A percentile compares a stretch with the other conserved stretches of the same genome.
Conservation (phyloP, 202 grass and related monocot species). For the Panicum virgatum region DNA sequence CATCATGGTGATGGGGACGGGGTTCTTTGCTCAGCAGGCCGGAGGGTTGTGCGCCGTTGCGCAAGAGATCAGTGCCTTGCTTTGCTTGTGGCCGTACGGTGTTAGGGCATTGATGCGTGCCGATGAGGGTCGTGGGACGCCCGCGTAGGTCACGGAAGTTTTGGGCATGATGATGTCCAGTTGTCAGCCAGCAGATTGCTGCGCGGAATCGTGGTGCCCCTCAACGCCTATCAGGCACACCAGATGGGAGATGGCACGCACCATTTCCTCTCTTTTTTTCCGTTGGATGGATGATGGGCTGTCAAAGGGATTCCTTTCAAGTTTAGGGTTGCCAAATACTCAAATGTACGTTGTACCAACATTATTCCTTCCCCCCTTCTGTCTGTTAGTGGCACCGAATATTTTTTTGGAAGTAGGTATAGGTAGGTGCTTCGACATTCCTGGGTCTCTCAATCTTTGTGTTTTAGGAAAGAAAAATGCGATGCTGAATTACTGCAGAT, state of each 20-base stretch:
- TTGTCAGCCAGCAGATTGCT: slow-evolving; percentile 29
- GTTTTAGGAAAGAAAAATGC: too few species aligned
- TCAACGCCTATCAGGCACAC: slow-evolving; percentile 14
- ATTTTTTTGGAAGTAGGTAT: neutral
- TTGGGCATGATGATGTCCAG: slow-evolving; percentile 21
- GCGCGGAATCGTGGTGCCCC: slow-evolving; percentile 19
- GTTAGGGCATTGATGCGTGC: neutral
- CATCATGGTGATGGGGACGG: neutral
- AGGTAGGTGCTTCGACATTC: too few species aligned
- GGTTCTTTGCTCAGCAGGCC: neutral
- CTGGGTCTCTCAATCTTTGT: too few species aligned
- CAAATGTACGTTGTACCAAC: neutral
- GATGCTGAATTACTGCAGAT: too few species aligned
- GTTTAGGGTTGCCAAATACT: slow-evolving; percentile 15
- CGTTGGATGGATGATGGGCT: slow-evolving; percentile 2
- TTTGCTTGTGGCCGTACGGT: neutral
- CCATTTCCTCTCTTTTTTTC: neutral
- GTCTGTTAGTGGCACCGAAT: neutral
- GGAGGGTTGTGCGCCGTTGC: neutral
- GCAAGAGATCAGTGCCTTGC: slow-evolving; percentile 25
- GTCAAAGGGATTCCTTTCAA: slow-evolving; percentile 16
- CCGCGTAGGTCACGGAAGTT: neutral
- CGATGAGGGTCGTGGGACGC: too few species aligned
- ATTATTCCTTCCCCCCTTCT: neutral
- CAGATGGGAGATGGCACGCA: neutral